phyloP scores from a whole-genome alignment of 441 rosid genomes.

The Populus hybrid region DNA sequence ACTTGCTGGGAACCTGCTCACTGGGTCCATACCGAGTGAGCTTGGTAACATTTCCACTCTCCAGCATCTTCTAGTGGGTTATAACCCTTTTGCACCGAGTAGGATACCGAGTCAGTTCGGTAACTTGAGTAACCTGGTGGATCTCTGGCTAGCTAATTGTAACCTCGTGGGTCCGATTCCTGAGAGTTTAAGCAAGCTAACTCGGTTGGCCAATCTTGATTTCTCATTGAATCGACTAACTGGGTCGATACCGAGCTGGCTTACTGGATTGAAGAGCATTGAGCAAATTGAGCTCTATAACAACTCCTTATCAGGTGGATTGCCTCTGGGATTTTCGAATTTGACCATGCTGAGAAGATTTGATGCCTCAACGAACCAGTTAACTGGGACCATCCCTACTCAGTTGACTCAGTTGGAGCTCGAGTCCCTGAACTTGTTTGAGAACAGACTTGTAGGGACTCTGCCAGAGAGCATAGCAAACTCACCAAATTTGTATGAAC shows the following conservation, averaged over 20 bases:
- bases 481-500: constrained; percentile 72
- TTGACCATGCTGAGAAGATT: constrained; percentile 55
- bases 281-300: constrained; percentile 84
- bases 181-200: constrained; percentile 53
- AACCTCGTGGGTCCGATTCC: constrained; percentile 68
- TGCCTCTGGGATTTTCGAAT: constrained; percentile 58
- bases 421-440: constrained; percentile 72
- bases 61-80: constrained; percentile 55
- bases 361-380: constrained; percentile 79
- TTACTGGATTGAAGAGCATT: constrained; percentile 54
- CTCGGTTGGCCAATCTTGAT: constrained; percentile 63
- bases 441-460: constrained; percentile 65
- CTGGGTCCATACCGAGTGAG: constrained; percentile 40
- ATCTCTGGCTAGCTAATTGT: constrained; percentile 74
- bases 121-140: constrained; percentile 61
- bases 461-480: constrained; percentile 58
- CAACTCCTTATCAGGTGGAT: constrained; percentile 67
- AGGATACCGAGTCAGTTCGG: constrained; percentile 68
- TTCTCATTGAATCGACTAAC: constrained; percentile 46
- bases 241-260: neutral
- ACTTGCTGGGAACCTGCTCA: neutral
- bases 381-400: constrained; percentile 63
- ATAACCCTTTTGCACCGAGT: constrained; percentile 67
- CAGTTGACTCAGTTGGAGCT: constrained; percentile 61
- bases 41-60: constrained; percentile 63